Evolutionary conservation across 257 asterid genomes (phyloP).

Genomic region (Petunia axillaris): DNA sequence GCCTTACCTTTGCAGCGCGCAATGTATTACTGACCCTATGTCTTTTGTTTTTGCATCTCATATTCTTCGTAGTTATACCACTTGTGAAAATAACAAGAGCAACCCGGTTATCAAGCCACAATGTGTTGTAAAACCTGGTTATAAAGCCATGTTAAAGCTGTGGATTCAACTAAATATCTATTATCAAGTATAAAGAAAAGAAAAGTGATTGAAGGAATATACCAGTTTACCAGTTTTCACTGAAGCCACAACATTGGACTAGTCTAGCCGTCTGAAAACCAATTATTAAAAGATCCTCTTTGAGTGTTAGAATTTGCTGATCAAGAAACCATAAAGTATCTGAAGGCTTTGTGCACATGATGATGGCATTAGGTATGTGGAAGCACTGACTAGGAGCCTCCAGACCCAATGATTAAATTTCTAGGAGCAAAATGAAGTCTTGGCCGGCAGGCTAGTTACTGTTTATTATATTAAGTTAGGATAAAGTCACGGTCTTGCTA

Average conservation of each 20-base stretch:
- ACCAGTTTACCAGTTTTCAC: background rate
- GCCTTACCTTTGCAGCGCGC: background rate
- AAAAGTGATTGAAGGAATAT: slow-evolving; percentile 16
- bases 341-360: slow-evolving; percentile 18
- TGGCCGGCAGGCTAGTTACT: slow-evolving; percentile 12
- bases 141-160: background rate
- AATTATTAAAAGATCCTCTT: slow-evolving; percentile 9
- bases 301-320: background rate
- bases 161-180: background rate
- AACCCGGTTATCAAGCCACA: background rate
- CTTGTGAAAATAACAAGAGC: slow-evolving; percentile 3
- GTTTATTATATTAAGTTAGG: background rate
- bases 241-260: background rate
- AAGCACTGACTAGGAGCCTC: background rate
- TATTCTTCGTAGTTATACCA: background rate
- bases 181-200: background rate
- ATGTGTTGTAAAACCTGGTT: background rate
- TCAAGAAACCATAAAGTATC: slow-evolving; percentile 18
- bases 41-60: slow-evolving; percentile 8
- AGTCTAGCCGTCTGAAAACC: slow-evolving; percentile 19
- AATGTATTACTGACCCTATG: background rate
- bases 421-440: background rate
- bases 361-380: background rate
- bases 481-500: background rate
- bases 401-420: background rate